phyloP scores from a whole-genome alignment of 2,329 filamentous ascomycete species.

The Trichoderma oligosporum region DNA sequence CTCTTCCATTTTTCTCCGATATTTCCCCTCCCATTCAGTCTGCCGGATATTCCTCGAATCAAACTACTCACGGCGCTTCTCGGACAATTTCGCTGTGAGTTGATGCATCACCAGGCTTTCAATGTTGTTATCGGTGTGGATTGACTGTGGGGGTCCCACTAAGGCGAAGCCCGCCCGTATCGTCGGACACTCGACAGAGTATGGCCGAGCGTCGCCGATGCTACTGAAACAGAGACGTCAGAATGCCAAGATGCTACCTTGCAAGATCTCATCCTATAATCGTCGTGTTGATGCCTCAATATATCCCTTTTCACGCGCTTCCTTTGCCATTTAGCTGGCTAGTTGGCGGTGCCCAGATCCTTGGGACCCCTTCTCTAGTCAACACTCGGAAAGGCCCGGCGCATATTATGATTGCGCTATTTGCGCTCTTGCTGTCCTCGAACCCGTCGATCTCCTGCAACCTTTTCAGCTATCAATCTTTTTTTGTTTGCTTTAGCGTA shows the following conservation, averaged over 20 bases:
- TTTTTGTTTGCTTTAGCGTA: neutral
- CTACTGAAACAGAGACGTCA: constrained; percentile 31
- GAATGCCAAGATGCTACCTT: constrained; percentile 19
- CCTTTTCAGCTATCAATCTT: neutral
- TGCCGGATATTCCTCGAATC: constrained; percentile 19
- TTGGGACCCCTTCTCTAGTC: neutral
- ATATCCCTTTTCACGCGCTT: neutral
- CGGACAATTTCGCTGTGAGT: constrained; percentile 26
- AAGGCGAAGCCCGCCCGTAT: constrained; percentile 28
- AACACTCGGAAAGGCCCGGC: neutral
- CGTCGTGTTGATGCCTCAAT: constrained; percentile 12
- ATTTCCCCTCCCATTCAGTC: neutral
- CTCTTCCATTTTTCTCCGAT: constrained; percentile 1
- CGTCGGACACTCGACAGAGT: constrained; percentile 32
- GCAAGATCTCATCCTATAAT: constrained; percentile 14
- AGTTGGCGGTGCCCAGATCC: neutral
- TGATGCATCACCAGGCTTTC: constrained; percentile 20
- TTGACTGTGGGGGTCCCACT: constrained; percentile 33
- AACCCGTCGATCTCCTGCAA: neutral
- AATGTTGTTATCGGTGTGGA: constrained; percentile 24
- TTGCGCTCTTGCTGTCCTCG: neutral
- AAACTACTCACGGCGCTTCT: constrained; percentile 21
- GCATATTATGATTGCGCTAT: constrained; percentile 1
- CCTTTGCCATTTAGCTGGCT: neutral
- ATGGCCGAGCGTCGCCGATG: constrained; percentile 38